Percentiles rank a stretch among this genome's conserved stretches.
Evolutionary conservation across 116 monocot species (phyloP).

Genomic region (Trichopus zeylanicus): DNA sequence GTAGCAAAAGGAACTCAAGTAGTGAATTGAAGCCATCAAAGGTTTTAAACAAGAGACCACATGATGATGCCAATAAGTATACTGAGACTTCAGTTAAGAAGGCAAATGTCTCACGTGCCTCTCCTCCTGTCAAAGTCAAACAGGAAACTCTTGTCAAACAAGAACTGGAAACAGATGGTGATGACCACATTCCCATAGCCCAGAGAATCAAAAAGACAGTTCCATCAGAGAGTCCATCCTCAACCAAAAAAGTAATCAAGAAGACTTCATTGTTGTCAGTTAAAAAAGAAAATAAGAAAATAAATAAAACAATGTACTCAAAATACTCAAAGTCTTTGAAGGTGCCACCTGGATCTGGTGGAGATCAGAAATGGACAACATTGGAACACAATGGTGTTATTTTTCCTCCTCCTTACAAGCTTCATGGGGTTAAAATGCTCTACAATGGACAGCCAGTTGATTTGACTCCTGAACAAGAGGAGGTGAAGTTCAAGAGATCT

Average conservation of each 20-base stretch:
- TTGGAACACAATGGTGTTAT: slow-evolving; percentile 95
- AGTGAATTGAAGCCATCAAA: slow-evolving; percentile 14
- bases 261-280: slow-evolving; percentile 31
- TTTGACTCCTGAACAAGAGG: slow-evolving; percentile 93
- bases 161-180: slow-evolving; percentile 30
- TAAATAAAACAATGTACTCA: slow-evolving; percentile 38
- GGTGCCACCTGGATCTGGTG: slow-evolving; percentile 91
- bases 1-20: slow-evolving; percentile 14
- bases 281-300: slow-evolving; percentile 57
- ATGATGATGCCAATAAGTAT: slow-evolving; percentile 17
- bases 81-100: slow-evolving; percentile 51
- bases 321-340: slow-evolving; percentile 57
- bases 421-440: slow-evolving; percentile 94
- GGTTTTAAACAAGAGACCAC: slow-evolving; percentile 49
- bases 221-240: slow-evolving; percentile 31
- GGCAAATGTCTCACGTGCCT: slow-evolving; percentile 37
- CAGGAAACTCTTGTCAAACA: slow-evolving; percentile 36
- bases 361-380: slow-evolving; percentile 91
- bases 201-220: slow-evolving; percentile 54
- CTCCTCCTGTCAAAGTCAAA: slow-evolving; percentile 31
- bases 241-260: slow-evolving; percentile 40
- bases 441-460: slow-evolving; percentile 89
- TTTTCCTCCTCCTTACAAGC: slow-evolving; percentile 90
- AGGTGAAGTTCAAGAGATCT: slow-evolving; percentile 39
- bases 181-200: slow-evolving; percentile 54